phyloP scores from a whole-genome alignment of 768 basidiomycete genomes.

The Mycena belliarum region DNA sequence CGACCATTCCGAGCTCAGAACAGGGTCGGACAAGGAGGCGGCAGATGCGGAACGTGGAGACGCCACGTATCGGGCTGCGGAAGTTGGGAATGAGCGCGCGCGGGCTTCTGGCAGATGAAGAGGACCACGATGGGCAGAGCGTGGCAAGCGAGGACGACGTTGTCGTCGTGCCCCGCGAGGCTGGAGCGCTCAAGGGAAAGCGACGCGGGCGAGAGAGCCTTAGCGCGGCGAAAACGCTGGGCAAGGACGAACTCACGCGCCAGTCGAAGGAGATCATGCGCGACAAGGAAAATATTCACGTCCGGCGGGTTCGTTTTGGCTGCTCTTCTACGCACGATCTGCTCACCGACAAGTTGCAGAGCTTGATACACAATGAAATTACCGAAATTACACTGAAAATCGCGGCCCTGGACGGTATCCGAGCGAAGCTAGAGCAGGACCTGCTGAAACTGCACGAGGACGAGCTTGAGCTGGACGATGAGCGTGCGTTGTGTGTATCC shows the following conservation, averaged over 20 bases:
- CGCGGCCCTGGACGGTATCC: constrained; percentile 75
- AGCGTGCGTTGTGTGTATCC: constrained; percentile 56
- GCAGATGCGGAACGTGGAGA: constrained; percentile 78
- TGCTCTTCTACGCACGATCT: constrained; percentile 3
- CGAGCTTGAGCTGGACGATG: constrained; percentile 95
- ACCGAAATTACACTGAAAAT: constrained; percentile 90
- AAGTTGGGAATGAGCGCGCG: constrained; percentile 77
- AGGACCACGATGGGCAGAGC: constrained; percentile 58
- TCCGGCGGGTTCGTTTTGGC: constrained; percentile 68
- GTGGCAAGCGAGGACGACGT: constrained; percentile 76
- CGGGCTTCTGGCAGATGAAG: constrained; percentile 65
- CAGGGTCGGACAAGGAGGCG: constrained; percentile 73
- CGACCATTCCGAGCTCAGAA: constrained; percentile 90
- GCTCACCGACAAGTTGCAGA: constrained; percentile 44
- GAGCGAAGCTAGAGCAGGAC: constrained; percentile 78
- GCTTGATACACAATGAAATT: constrained; percentile 84
- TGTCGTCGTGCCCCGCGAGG: constrained; percentile 56
- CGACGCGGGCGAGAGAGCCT: constrained; percentile 66
- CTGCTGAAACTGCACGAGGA: constrained; percentile 90
- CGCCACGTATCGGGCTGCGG: constrained; percentile 75
- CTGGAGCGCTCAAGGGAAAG: constrained; percentile 38
- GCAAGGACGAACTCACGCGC: constrained; percentile 79
- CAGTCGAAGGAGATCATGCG: constrained; percentile 84
- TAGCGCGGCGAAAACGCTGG: constrained; percentile 68
- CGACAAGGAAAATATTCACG: constrained; percentile 92